These are phyloP conservation scores for Megacollybia marginata DNA, from an alignment of 768 basidiomycete species.

Conservation along the genomic window DNA sequence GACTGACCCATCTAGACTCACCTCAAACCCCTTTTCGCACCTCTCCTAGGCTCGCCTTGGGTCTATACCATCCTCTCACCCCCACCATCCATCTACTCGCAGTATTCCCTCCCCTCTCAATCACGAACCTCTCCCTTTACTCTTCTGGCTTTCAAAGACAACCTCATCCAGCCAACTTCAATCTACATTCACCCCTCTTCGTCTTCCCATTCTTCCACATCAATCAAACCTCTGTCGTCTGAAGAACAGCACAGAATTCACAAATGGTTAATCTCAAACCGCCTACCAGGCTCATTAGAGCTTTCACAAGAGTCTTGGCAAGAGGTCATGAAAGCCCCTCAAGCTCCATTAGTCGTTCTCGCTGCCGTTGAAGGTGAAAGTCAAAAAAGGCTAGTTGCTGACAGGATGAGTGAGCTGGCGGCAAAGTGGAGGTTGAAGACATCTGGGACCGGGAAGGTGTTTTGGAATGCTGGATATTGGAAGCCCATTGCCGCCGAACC, in stretches of 20 bases:
- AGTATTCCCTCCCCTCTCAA: constrained; percentile 26
- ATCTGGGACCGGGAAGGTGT: not conserved
- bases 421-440: constrained; percentile 45
- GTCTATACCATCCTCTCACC: constrained; percentile 34
- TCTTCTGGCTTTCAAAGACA: constrained; percentile 63
- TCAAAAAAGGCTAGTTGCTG: constrained; percentile 33
- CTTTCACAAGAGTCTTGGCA: constrained; percentile 77
- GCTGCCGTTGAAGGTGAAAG: constrained; percentile 34
- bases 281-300: constrained; percentile 67
- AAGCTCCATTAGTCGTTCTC: constrained; percentile 73
- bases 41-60: constrained; percentile 40
- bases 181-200: constrained; percentile 20
- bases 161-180: constrained; percentile 40
- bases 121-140: constrained; percentile 37
- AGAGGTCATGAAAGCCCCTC: constrained; percentile 75
- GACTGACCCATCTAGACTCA: constrained; percentile 11
- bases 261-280: constrained; percentile 59
- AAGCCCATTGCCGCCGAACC: too few relatives aligned
- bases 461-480: too few relatives aligned
- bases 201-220: constrained; percentile 3
- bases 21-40: constrained; percentile 10
- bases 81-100: constrained; percentile 21
- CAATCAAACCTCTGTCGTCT: constrained; percentile 12
- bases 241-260: constrained; percentile 22
- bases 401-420: constrained; percentile 44